Base-by-base conservation (phyloP, 2,329 filamentous ascomycete species). In the Aureobasidium pullulans region DNA sequence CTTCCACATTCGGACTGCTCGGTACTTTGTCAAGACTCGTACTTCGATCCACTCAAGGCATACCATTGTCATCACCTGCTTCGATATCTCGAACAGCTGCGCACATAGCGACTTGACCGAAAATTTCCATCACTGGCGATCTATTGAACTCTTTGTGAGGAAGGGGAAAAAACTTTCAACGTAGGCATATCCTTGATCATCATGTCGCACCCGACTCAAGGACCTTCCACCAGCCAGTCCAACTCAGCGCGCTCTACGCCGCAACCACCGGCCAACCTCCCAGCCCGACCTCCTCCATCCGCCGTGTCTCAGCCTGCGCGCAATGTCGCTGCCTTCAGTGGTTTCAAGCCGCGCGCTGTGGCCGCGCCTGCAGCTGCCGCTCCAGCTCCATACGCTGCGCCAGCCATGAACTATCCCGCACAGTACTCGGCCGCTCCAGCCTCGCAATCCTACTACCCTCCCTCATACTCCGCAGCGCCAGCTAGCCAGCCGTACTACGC, bases 151-250 rank as follows among this genome's bases (percentile, higher is more conserved):
- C 4, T 57, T 13, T 36, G 31, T 46, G 19, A 57, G 32, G 42
- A 11, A 57, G 15, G 23, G 39, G 43, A 16, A 31, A 43, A 47
- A 47, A 48, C 19, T 57, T 40, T 31, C 9, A 47, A 57, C 54
- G 54, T 57, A 57, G 54, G 54, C 54, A 57, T 40, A 44, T 31
- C 57, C 53, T 60, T 49, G 57, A 78, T 79, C 78, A 80, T 79
- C 77, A 93, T 93, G 89, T 87, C 88, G 76, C 90, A 90, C 82
- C 87, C 88, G 76, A 87, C 86, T 72, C 87, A 88, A 87, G 87
- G 89, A 90, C 88, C 88, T 63, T 62, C 62, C 60, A 62, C 48
- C 44, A 59, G 57, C 59, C 57, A 57, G 46, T 60, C 59, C 61
- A 64, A 61, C 42, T 66, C 62, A 58, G 62, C 57, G 23, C 53